phyloP scores from a whole-genome alignment of 345 rosid species.

The Cardamine resedifolia region DNA sequence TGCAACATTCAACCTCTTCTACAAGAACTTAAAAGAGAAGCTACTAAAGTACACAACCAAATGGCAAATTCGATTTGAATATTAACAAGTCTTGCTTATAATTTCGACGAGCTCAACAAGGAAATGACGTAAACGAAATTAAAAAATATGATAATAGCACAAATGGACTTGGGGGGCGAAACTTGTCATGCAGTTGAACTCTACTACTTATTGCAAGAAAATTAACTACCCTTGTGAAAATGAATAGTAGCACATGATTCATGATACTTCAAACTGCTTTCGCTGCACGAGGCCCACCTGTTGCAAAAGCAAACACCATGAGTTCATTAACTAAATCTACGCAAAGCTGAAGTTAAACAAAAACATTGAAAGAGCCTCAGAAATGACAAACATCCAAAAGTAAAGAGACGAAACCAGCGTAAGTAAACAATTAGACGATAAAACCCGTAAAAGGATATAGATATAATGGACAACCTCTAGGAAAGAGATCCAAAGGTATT shows the following conservation, averaged over 20 bases:
- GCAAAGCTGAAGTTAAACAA: background rate
- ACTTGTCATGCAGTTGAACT: conserved; percentile 19
- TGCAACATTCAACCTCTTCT: background rate
- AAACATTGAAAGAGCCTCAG: background rate
- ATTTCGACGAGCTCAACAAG: background rate
- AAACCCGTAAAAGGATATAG: background rate
- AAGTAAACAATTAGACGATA: background rate
- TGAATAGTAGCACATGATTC: background rate
- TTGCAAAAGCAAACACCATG: conserved; percentile 4
- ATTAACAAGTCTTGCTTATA: conserved; percentile 26
- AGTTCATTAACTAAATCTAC: conserved; percentile 3
- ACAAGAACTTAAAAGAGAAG: background rate
- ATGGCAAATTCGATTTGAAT: conserved; percentile 1
- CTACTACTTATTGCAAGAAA: conserved; percentile 23
- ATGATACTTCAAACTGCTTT: conserved; percentile 27
- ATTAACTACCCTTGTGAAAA: conserved; percentile 4
- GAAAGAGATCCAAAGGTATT: background rate
- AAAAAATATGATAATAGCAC: conserved; percentile 19
- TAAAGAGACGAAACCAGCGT: background rate
- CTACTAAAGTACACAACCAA: background rate
- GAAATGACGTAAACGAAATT: background rate
- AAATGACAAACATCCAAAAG: background rate
- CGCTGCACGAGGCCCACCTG: conserved; percentile 21
- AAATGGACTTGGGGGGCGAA: background rate
- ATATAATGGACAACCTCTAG: background rate